phyloP scores from a whole-genome alignment of 2,329 filamentous ascomycete genomes.

The Aspergillus transmontanensis region DNA sequence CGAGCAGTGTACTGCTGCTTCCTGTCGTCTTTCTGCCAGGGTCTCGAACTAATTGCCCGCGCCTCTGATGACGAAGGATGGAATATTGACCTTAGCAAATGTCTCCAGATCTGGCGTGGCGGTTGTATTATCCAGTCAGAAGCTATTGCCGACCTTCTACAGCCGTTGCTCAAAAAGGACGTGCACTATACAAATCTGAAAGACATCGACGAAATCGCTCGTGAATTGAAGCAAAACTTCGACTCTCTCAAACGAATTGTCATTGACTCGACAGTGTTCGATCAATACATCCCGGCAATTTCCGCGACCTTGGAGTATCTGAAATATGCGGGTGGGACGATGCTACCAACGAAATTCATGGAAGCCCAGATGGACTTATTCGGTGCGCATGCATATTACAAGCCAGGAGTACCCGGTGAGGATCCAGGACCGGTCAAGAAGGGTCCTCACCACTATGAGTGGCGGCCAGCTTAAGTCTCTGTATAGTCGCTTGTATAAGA shows the following conservation, averaged over 20 bases:
- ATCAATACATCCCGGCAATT: slow-evolving; percentile 63
- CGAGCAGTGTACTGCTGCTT: slow-evolving; percentile 64
- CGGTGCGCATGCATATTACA: slow-evolving; percentile 67
- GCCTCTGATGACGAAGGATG: slow-evolving; percentile 62
- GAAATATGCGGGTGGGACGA: slow-evolving; percentile 63
- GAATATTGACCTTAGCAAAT: slow-evolving; percentile 48
- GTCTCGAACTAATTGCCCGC: slow-evolving; percentile 64
- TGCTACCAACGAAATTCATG: slow-evolving; percentile 68
- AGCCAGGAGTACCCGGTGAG: slow-evolving; percentile 52
- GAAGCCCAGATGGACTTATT: slow-evolving; percentile 74
- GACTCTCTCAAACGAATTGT: slow-evolving; percentile 59
- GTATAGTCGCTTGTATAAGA: not conserved
- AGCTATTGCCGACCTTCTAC: slow-evolving; percentile 63
- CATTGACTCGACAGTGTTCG: slow-evolving; percentile 55
- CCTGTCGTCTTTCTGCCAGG: slow-evolving; percentile 66
- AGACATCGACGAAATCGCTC: slow-evolving; percentile 50
- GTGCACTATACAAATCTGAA: slow-evolving; percentile 40
- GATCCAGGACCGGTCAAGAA: slow-evolving; percentile 55
- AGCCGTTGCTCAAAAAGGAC: slow-evolving; percentile 31
- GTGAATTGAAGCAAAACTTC: slow-evolving; percentile 57
- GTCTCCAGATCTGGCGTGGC: slow-evolving; percentile 63
- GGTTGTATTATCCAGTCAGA: slow-evolving; percentile 73
- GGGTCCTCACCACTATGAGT: slow-evolving; percentile 66
- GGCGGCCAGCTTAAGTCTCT: slow-evolving; percentile 43
- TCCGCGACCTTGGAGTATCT: slow-evolving; percentile 67